Evolutionary conservation across 1,284 basidiomycete genomes (phyloP).

Genomic region (Rhodofomes roseus): DNA sequence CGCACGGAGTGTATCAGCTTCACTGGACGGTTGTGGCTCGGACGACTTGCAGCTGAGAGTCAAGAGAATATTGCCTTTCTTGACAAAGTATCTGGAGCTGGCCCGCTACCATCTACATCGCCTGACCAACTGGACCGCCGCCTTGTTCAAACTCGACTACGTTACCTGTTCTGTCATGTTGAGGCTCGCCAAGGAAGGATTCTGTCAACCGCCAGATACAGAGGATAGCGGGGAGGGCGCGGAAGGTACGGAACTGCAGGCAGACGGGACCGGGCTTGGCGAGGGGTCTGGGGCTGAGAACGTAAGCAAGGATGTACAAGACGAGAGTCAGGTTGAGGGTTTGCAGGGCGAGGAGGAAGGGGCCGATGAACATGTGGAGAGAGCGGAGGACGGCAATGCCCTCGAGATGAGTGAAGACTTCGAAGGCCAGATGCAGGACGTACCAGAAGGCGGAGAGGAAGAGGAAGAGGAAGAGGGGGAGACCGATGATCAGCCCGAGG

Average conservation of each 20-base stretch:
- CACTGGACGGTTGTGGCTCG: constrained; percentile 26
- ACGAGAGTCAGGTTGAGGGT: constrained; percentile 96
- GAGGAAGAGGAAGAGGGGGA: constrained; percentile 55
- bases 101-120: constrained; percentile 50
- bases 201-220: constrained; percentile 82
- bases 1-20: constrained; percentile 33
- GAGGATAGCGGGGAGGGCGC: constrained; percentile 49
- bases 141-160: constrained; percentile 83
- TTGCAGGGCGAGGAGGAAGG: constrained; percentile 73
- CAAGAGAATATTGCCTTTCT: constrained; percentile 59
- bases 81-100: constrained; percentile 53
- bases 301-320: constrained; percentile 89
- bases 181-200: constrained; percentile 82
- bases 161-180: constrained; percentile 74
- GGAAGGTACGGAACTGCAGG: constrained; percentile 45
- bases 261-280: constrained; percentile 83
- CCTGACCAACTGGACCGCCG: constrained; percentile 67
- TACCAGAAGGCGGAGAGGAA: constrained; percentile 59
- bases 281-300: constrained; percentile 83
- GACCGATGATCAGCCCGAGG: constrained; percentile 65
- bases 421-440: constrained; percentile 82
- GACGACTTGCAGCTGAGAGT: constrained; percentile 29
- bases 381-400: constrained; percentile 63
- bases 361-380: constrained; percentile 44
- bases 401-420: constrained; percentile 78